These are phyloP conservation scores for Naganishia liquefaciens DNA, from an alignment of 1,284 basidiomycete genomes.

Conservation along the genomic window DNA sequence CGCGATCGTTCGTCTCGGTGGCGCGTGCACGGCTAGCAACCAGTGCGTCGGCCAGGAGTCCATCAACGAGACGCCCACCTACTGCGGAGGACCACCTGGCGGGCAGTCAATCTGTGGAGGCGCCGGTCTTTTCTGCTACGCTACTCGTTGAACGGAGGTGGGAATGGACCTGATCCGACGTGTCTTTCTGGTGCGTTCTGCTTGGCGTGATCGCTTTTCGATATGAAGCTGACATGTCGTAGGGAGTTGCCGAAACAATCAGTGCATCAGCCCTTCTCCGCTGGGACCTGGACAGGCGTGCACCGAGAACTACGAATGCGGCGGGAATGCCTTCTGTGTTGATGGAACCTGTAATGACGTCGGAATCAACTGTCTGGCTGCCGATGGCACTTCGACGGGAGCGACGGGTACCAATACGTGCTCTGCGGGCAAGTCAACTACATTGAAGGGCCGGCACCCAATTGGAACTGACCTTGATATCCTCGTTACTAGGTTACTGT, in stretches of 20 bases:
- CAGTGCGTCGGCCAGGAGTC: neutral
- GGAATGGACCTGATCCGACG: neutral
- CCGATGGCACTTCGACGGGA: neutral
- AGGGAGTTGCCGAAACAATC: neutral
- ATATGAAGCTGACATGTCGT: neutral
- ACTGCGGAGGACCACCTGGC: neutral
- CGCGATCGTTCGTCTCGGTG: neutral
- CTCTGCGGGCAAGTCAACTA: neutral
- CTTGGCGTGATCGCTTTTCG: neutral
- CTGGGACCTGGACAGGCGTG: neutral
- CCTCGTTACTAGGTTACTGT: neutral
- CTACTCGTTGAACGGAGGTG: neutral
- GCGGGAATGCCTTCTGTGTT: neutral
- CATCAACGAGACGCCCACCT: neutral
- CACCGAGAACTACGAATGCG: neutral
- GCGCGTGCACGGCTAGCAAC: neutral
- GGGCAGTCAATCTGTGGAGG: neutral
- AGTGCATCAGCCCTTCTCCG: neutral
- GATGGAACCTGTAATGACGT: neutral
- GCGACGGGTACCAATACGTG: neutral
- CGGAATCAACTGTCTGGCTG: neutral
- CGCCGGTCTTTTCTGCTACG: neutral
- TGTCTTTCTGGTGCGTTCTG: slow-evolving; percentile 17
- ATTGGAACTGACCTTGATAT: neutral
- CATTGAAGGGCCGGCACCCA: neutral